These are phyloP conservation scores for Pseudohalonectria lignicola DNA, from an alignment of 2,329 filamentous ascomycete species.

Conservation along the genomic window DNA sequence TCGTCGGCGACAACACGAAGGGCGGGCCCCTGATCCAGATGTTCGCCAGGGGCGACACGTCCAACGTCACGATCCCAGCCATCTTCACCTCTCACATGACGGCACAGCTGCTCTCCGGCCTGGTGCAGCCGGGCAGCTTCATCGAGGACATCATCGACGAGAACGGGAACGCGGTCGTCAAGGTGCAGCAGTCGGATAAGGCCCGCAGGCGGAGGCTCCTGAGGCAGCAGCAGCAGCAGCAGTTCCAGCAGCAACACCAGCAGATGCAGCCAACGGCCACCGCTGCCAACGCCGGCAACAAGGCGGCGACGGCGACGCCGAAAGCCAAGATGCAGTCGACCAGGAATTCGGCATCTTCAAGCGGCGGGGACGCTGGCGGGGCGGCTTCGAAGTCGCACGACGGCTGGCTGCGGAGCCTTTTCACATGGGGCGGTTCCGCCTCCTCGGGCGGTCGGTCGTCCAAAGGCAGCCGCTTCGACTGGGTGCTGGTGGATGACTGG, in stretches of 20 bases:
- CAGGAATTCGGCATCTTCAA: background rate
- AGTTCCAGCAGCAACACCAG: conserved; percentile 16
- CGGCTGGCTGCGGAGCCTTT: conserved; percentile 33
- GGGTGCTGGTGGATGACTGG: conserved; percentile 59
- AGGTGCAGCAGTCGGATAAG: conserved; percentile 37
- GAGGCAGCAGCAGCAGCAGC: conserved; percentile 15
- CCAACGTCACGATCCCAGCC: conserved; percentile 86
- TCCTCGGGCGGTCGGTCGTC: conserved; percentile 18
- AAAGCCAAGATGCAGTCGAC: conserved; percentile 3
- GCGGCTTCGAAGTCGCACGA: conserved; percentile 3
- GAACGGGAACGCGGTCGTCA: conserved; percentile 44
- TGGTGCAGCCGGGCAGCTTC: conserved; percentile 62
- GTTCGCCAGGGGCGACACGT: conserved; percentile 95
- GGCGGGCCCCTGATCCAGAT: conserved; percentile 89
- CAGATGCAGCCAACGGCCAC: conserved; percentile 10
- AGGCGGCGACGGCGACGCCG: conserved; percentile 7
- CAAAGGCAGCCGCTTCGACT: conserved; percentile 57
- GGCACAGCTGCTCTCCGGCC: conserved; percentile 79
- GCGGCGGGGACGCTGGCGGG: background rate
- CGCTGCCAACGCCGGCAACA: conserved; percentile 6
- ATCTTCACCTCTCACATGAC: conserved; percentile 93
- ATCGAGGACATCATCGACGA: conserved; percentile 50
- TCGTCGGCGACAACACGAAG: conserved; percentile 87
- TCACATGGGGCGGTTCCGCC: conserved; percentile 20
- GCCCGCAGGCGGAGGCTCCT: conserved; percentile 22